Base-by-base conservation (phyloP, 129 eudicot genomes). In the Chrysanthemum lavandulifolium region DNA sequence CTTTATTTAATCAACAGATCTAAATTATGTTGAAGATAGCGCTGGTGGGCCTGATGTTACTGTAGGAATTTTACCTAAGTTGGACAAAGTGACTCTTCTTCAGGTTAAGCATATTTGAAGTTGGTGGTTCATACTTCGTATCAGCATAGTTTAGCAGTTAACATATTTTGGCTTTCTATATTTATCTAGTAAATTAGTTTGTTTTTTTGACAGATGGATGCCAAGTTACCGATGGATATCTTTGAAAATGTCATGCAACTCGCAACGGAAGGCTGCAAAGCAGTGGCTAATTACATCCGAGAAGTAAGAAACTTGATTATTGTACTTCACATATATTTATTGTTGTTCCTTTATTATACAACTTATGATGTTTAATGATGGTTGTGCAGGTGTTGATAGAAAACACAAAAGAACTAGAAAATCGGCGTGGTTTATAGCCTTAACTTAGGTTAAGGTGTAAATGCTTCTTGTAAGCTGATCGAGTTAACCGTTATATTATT, bases 11-110 rank as follows among this genome's bases (percentile, higher is more conserved):
- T 79, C 54, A 55, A 72, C 95, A 93, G 96, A 89, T 86, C 76
- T 93, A 57, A 93, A 87, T 72, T 93, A 93, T 59, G 89, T 86
- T 29, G 98, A 93, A 79, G 98, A 93, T 78, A 89, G 98, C 84
- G 98, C 98, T 77, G 96, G 97, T 16, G 97, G 97, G 51, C 92
- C 98, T 49, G 98, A 93, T 84, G 96, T 93, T 51, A 90, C 96
- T 5, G 97, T 93, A 0, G 98, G 96, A 70, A 84, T 89, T 79
- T 77, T 93, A 63, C 98, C 98, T 13, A 93, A 87, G 84, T 65
- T 91, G 64, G 96, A 86, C 29, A 93, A 87, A 87, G 92, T 93
- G 55, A 89, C 98, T 60, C 95, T 93, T 63, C 97, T 93, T 68
- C 98, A 93, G 97, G 97, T 93, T 62, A 58, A 53, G 64, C 36